Conservation (phyloP, 768 basidiomycete species). For the Russula foetens region DNA sequence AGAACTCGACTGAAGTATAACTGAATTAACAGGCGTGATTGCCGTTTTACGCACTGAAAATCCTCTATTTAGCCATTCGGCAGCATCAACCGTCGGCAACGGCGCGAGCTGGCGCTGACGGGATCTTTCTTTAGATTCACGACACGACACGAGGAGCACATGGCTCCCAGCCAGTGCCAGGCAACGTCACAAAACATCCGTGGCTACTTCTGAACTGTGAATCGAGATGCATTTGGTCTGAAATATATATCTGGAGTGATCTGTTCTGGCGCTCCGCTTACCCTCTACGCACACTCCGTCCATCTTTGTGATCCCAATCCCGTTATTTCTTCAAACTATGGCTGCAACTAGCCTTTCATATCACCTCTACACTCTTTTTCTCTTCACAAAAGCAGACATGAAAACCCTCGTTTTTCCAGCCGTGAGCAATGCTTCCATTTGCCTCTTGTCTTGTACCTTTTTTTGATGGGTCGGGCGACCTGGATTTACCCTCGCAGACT, state of each 20-base stretch:
- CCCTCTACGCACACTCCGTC: too few species aligned
- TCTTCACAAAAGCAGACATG: conserved; percentile 25
- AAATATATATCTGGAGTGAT: neutral
- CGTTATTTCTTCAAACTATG: neutral
- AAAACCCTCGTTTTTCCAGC: conserved; percentile 23
- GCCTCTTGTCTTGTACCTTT: neutral
- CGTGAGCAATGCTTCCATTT: conserved; percentile 11
- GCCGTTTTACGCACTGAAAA: too few species aligned
- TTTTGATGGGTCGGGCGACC: neutral
- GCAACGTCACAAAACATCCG: too few species aligned
- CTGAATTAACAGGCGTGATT: too few species aligned
- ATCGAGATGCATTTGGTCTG: neutral
- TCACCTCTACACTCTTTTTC: conserved; percentile 19
- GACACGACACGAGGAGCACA: too few species aligned
- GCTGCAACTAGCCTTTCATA: neutral
- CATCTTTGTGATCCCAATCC: neutral
- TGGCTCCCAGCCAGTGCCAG: too few species aligned
- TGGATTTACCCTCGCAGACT: neutral
- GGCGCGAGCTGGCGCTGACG: too few species aligned
- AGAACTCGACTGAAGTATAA: too few species aligned
- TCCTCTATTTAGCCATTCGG: too few species aligned
- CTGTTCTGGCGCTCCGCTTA: neutral
- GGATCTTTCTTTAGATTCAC: too few species aligned
- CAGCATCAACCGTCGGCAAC: too few species aligned
- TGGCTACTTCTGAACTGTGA: too few species aligned